A percentile compares a stretch with the other conserved stretches of the same genome.
Conservation (phyloP, 1,284 basidiomycete genomes). For the Malassezia yamatoensis region DNA sequence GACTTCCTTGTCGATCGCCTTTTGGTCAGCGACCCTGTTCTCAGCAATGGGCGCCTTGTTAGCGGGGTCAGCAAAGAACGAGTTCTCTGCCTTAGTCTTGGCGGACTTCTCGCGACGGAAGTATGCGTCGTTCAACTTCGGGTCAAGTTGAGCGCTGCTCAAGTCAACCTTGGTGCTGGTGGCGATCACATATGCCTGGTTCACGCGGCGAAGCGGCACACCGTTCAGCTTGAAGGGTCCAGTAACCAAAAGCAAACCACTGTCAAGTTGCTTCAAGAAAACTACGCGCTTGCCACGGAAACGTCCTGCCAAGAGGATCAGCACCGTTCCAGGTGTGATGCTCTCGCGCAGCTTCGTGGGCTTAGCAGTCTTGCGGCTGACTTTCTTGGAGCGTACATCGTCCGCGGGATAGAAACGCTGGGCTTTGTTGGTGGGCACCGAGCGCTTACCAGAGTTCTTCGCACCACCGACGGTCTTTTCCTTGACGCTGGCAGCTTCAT, state of each 20-base stretch:
- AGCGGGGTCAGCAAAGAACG: conserved; percentile 89
- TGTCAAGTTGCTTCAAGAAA: conserved; percentile 90
- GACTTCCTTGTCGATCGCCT: conserved; percentile 72
- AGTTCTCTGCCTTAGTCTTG: conserved; percentile 87
- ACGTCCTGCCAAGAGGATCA: conserved; percentile 94
- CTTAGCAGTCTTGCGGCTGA: conserved; percentile 72
- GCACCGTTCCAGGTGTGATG: conserved; percentile 87
- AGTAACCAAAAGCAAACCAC: conserved; percentile 86
- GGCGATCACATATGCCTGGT: conserved; percentile 98
- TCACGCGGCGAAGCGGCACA: conserved; percentile 92
- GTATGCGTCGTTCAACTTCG: conserved; percentile 88
- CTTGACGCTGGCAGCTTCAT: conserved; percentile 54
- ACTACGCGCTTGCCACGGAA: conserved; percentile 98
- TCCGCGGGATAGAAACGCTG: conserved; percentile 94
- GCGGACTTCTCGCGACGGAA: conserved; percentile 56
- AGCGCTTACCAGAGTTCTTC: conserved; percentile 81
- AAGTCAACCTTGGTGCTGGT: conserved; percentile 93
- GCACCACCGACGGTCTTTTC: conserved; percentile 78
- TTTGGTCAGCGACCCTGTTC: conserved; percentile 84
- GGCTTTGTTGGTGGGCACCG: conserved; percentile 74
- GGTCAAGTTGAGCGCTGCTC: conserved; percentile 57
- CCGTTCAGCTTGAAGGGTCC: conserved; percentile 98
- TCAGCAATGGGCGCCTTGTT: conserved; percentile 81
- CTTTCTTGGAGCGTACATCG: conserved; percentile 78
- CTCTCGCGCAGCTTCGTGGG: conserved; percentile 64